phyloP scores from a whole-genome alignment of 176 grass and related monocot genomes.

The Avena atlantica region DNA sequence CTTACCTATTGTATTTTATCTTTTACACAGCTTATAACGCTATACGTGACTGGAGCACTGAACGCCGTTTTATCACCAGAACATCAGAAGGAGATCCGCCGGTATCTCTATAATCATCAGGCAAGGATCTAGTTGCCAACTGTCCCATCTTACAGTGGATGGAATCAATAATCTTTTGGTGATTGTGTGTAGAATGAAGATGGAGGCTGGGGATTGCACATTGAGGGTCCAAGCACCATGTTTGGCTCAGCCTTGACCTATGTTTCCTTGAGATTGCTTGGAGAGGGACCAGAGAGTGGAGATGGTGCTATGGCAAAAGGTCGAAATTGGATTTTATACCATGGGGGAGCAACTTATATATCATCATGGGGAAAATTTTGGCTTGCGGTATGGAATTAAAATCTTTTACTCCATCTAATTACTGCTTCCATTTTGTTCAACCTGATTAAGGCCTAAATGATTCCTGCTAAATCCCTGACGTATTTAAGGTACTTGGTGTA shows the following conservation, averaged over 20 bases:
- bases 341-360: constrained; percentile 81
- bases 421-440: constrained; percentile 31
- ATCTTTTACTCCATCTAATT: constrained; percentile 21
- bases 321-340: constrained; percentile 81
- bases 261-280: constrained; percentile 84
- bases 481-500: constrained; percentile 86
- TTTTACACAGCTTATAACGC: constrained; percentile 69
- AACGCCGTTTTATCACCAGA: constrained; percentile 67
- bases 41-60: constrained; percentile 70
- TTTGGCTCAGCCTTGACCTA: constrained; percentile 86
- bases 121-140: constrained; percentile 36
- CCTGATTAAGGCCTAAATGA: not conserved
- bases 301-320: constrained; percentile 86
- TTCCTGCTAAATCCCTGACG: constrained; percentile 37
- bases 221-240: constrained; percentile 89
- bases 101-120: constrained; percentile 95
- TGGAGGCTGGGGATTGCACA: constrained; percentile 94
- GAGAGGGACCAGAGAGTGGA: constrained; percentile 63
- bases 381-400: constrained; percentile 61
- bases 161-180: constrained; percentile 10
- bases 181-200: constrained; percentile 74
- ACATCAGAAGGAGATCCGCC: constrained; percentile 78
- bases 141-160: not conserved
- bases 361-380: constrained; percentile 95
- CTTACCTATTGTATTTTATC: constrained; percentile 21